Evolutionary conservation across 2,329 filamentous ascomycete genomes (phyloP), one percentile per base, ranked within the genome.

Genomic region (Aspergillus sp.): DNA sequence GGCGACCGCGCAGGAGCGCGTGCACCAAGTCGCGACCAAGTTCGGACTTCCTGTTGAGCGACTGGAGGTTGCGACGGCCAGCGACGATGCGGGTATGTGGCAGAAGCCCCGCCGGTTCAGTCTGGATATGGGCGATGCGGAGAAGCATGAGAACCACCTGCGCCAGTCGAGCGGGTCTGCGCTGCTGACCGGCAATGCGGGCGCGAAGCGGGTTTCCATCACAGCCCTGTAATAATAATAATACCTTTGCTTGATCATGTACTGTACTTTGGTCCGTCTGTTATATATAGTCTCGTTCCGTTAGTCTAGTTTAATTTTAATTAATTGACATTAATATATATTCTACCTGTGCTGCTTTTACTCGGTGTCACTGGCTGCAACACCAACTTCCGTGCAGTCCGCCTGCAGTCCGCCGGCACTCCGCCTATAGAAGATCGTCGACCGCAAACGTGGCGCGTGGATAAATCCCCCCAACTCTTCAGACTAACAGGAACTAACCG

Each of bases 81-180:
- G 30, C 30, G 58, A 72, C 56, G 68, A 68, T 2, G 62, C 70
- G 24, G 70, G 70, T 9, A 60, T 72, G 57, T 73, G 70, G 70
- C 66, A 70, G 34, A 67, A 64, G 34, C 70, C 70, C 5, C 61
- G 70, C 34, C 66, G 70, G 19, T 73, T 73, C 37, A 72, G 69
- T 45, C 59, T 73, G 52, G 70, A 73, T 54, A 64, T 73, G 33
- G 67, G 69, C 19, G 70, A 72, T 27, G 56, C 62, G 4, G 61
- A 61, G 48, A 53, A 54, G 47, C 70, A 73, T 57, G 63, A 64
- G 15, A 73, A 73, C 46, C 68, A 71, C 57, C 50, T 73, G 37
- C 65, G 70, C 0, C 64, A 68, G 58, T 65, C 64, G 20, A 73
- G 70, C 46, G 67, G 68, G 11, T 66, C 64, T 37, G 65, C 66